Percentiles rank a stretch among this genome's conserved stretches.
These are phyloP conservation scores for Jasminum sambac DNA, from an alignment of 257 asterid genomes.

Conservation along the genomic window DNA sequence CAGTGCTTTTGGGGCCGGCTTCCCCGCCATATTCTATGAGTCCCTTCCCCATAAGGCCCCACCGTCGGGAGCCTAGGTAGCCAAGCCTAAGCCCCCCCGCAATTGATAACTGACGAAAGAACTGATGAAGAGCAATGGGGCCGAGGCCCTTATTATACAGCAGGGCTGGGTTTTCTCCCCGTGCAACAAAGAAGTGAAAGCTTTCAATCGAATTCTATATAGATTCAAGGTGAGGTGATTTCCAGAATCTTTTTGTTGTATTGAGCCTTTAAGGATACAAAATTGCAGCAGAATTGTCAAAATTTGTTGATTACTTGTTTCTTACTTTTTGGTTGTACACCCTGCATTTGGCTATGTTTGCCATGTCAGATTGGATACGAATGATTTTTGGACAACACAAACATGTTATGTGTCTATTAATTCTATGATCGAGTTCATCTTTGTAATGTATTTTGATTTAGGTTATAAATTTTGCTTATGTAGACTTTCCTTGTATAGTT, in stretches of 20 bases:
- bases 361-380: not conserved
- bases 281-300: not conserved
- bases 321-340: not conserved
- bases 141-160: too few relatives aligned
- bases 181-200: not conserved
- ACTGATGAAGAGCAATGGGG: too few relatives aligned
- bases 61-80: too few relatives aligned
- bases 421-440: not conserved
- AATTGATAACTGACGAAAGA: too few relatives aligned
- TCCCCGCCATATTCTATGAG: too few relatives aligned
- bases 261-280: not conserved
- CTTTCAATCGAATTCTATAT: not conserved
- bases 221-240: not conserved
- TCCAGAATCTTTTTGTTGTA: not conserved
- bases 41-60: too few relatives aligned
- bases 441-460: too few relatives aligned
- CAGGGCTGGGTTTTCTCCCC: too few relatives aligned
- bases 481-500: too few relatives aligned
- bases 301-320: not conserved
- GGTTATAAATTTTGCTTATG: too few relatives aligned
- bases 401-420: not conserved
- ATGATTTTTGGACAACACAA: not conserved
- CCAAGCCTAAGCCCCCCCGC: too few relatives aligned
- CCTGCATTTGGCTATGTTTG: not conserved
- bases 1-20: too few relatives aligned